phyloP scores from a whole-genome alignment of 495 filamentous ascomycete genomes.

The Venustampulla echinocandica region DNA sequence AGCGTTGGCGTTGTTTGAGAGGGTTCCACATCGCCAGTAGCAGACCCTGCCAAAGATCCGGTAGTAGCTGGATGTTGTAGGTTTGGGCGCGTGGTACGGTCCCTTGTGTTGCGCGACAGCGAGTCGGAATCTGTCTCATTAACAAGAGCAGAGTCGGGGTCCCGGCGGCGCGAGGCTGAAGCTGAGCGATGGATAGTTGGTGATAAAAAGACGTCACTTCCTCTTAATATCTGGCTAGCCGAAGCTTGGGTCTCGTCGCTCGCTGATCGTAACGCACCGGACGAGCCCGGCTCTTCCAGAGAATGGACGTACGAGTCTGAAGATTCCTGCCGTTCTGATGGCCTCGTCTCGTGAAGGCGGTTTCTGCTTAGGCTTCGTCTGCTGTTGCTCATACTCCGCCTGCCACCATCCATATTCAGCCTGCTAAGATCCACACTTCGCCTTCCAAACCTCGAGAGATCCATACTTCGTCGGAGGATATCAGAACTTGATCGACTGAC shows the following conservation, averaged over 20 bases:
- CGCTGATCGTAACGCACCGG: conserved; percentile 59
- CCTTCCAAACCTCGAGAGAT: conserved; percentile 35
- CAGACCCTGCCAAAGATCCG: conserved; percentile 28
- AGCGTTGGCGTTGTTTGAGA: conserved; percentile 47
- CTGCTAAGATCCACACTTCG: conserved; percentile 43
- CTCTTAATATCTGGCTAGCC: conserved; percentile 79
- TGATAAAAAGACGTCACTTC: conserved; percentile 84
- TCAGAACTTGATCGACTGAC: conserved; percentile 39
- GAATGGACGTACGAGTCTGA: conserved; percentile 73
- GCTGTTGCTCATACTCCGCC: conserved; percentile 51
- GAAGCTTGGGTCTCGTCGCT: conserved; percentile 68
- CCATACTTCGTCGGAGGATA: conserved; percentile 33
- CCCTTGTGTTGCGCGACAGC: conserved; percentile 5
- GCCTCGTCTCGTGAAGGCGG: conserved; percentile 28
- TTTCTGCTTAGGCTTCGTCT: conserved; percentile 38
- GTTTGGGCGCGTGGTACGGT: background rate
- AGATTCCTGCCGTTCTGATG: conserved; percentile 52
- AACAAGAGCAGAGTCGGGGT: conserved; percentile 1
- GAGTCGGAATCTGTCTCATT: conserved; percentile 9
- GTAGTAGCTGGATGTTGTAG: conserved; percentile 27
- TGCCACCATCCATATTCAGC: conserved; percentile 29
- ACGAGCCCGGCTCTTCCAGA: conserved; percentile 49
- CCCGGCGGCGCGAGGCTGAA: conserved; percentile 28
- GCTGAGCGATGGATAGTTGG: conserved; percentile 54
- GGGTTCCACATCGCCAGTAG: conserved; percentile 22